phyloP scores from a whole-genome alignment of 2,329 filamentous ascomycete species.

The Fusarium sublunatum region DNA sequence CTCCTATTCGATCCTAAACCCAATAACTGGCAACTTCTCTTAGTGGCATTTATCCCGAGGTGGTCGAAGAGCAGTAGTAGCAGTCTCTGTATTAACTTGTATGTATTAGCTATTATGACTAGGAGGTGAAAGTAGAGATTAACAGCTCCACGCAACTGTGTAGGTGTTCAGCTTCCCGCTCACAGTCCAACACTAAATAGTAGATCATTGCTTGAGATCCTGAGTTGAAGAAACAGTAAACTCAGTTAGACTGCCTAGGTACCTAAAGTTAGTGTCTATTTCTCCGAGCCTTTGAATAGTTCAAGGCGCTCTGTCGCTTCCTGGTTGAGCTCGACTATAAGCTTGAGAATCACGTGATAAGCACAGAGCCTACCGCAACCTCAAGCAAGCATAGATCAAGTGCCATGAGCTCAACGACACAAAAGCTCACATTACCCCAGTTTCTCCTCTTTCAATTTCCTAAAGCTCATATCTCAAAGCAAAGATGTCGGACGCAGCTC shows the following conservation, averaged over 20 bases:
- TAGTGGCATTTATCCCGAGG: background rate
- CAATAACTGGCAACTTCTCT: background rate
- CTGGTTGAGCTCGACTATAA: background rate
- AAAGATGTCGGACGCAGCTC: slow-evolving; percentile 81
- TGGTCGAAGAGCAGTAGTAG: too few species aligned
- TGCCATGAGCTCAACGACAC: slow-evolving; percentile 20
- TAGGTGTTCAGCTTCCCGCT: too few species aligned
- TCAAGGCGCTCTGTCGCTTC: too few species aligned
- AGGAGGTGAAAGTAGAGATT: too few species aligned
- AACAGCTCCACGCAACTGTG: too few species aligned
- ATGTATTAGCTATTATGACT: too few species aligned
- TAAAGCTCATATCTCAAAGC: slow-evolving; percentile 3
- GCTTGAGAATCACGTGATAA: slow-evolving; percentile 34
- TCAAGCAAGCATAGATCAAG: slow-evolving; percentile 10
- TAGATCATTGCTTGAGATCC: too few species aligned
- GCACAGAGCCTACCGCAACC: slow-evolving; percentile 23
- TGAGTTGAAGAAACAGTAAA: too few species aligned
- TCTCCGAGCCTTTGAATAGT: background rate
- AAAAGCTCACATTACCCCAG: slow-evolving; percentile 8
- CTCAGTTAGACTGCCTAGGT: too few species aligned
- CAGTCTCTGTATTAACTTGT: too few species aligned
- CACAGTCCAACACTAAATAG: too few species aligned
- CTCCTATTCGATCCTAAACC: background rate
- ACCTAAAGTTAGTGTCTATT: too few species aligned
- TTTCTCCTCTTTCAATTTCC: background rate